Base-by-base conservation (phyloP, 2,329 filamentous ascomycete species). In the Exophiala spinifera region DNA sequence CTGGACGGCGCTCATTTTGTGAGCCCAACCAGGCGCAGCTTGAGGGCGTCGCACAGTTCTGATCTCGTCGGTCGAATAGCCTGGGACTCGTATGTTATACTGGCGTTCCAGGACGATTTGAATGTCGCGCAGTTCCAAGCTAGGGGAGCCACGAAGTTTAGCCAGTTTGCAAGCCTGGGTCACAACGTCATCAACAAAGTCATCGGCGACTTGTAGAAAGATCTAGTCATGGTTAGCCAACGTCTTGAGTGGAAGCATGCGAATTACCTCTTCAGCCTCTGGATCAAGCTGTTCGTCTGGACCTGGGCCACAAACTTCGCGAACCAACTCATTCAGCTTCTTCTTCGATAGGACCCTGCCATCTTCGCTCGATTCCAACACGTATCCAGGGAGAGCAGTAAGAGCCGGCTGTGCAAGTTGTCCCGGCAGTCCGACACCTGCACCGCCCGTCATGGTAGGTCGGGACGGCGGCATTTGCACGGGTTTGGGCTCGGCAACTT, bases 291-390 rank as follows among this genome's bases (percentile, higher is more conserved):
- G 82, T 67, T 92, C 89, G 45, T 83, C 81, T 21, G 84, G 85
- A 8, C 62, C 64, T 13, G 87, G 87, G 50, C 91, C 91, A 33
- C 90, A 95, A 55, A 97, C 91, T 72, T 97, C 92, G 47, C 91
- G 84, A 7, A 97, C 91, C 34, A 99, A 80, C 69, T 96, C 92
- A 67, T 99, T 91, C 37, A 99, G 80, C 75, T 96, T 97, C 76
- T 95, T 95, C 82, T 96, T 96, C 75, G 88, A 95, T n/a, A 99
- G 78, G 1, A 99, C 88, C 40, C 91, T 86, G 65, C 96, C 91
- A 21, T 90, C 91, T 67, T 96, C 91, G 43, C 60, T 61, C 25
- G 89, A 89, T 69, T 97, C 92, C 55, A 96, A 85, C 53, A 89
- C 88, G 70, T 89, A 95, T 0, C 85, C 84, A 0, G 91, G 89